Evolutionary conservation across 441 rosid species (phyloP), one percentile per base, ranked within the genome.

Genomic region (Eruca vesicaria): DNA sequence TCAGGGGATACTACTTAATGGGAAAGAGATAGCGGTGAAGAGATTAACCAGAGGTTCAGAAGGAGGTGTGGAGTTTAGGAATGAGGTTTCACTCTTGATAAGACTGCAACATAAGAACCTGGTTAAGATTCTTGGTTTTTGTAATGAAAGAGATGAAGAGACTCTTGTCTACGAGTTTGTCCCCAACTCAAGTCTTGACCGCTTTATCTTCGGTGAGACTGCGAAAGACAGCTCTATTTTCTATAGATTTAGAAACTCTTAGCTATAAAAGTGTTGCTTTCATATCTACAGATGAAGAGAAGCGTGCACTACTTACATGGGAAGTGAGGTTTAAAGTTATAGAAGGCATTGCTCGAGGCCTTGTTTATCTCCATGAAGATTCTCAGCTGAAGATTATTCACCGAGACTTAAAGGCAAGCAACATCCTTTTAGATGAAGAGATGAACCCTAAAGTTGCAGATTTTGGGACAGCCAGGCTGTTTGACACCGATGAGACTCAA

Each of bases 81-180:
- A 86, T 7, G 89, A 87, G 67, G 86, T 86, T 19, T 4, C 66
- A 48, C 72, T 88, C 26, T 50, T 88, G 69, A 83, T 83, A 35
- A 79, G 72, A 75, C 88, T 86, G 62, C 88, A 86, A 28, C 89
- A 88, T 66, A 79, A 63, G 61, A 84, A 88, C 72, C 69, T 88
- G 3, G 92, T 88, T 33, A 79, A 78, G 80, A 86, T 84, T 18
- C 74, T 86, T 5, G 92, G 92, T 5, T 84, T 82, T 68, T 79
- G 85, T n/a, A 60, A 70, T 57, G 84, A 83, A 70, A 32, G 41
- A 61, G 76, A 78, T 4, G 92, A 88, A 78, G 83, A 78, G 71
- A 66, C 86, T 48, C 74, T 86, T 5, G 78, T 84, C 36, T 87
- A 84, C 16, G 88, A 86, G 76, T 73, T 74, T 18, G 72, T 86